phyloP scores from a whole-genome alignment of 2,329 filamentous ascomycete genomes.

The Ophiosphaerella narmari region DNA sequence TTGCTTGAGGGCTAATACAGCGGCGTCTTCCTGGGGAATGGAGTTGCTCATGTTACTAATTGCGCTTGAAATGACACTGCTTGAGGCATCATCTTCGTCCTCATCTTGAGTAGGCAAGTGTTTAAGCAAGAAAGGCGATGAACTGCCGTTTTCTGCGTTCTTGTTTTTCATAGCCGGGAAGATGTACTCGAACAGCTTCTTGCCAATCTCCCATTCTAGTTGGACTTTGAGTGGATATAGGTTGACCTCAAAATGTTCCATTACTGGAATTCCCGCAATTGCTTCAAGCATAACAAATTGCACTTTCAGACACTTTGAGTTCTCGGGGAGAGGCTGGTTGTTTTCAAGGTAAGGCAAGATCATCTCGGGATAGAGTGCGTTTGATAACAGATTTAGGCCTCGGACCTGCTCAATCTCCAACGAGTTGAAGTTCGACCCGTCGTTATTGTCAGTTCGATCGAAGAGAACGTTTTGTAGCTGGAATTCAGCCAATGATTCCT shows the following conservation, averaged over 20 bases:
- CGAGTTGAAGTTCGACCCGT: conserved; percentile 93
- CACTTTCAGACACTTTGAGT: conserved; percentile 85
- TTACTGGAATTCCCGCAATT: conserved; percentile 94
- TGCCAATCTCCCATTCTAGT: conserved; percentile 88
- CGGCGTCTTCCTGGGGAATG: conserved; percentile 49
- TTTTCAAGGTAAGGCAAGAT: conserved; percentile 83
- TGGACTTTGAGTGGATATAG: conserved; percentile 93
- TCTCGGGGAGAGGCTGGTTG: conserved; percentile 59
- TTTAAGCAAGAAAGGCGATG: conserved; percentile 66
- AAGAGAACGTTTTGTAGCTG: conserved; percentile 91
- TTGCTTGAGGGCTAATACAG: conserved; percentile 76
- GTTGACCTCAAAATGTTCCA: conserved; percentile 95
- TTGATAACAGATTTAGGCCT: conserved; percentile 84
- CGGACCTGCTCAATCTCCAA: conserved; percentile 87
- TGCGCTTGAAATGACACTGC: conserved; percentile 23
- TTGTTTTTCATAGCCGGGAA: conserved; percentile 78
- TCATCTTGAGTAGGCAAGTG: conserved; percentile 53
- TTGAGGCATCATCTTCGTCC: conserved; percentile 55
- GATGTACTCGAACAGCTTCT: conserved; percentile 94
- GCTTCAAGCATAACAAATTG: conserved; percentile 99
- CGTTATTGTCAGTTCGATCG: conserved; percentile 93
- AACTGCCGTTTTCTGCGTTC: conserved; percentile 56
- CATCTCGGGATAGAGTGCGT: conserved; percentile 95
- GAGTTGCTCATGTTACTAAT: conserved; percentile 23
- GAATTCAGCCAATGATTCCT: conserved; percentile 88